Percentiles rank a stretch among this genome's conserved stretches.
Evolutionary conservation across 495 filamentous ascomycete genomes (phyloP).

Genomic region (Bacidia gigantensis): DNA sequence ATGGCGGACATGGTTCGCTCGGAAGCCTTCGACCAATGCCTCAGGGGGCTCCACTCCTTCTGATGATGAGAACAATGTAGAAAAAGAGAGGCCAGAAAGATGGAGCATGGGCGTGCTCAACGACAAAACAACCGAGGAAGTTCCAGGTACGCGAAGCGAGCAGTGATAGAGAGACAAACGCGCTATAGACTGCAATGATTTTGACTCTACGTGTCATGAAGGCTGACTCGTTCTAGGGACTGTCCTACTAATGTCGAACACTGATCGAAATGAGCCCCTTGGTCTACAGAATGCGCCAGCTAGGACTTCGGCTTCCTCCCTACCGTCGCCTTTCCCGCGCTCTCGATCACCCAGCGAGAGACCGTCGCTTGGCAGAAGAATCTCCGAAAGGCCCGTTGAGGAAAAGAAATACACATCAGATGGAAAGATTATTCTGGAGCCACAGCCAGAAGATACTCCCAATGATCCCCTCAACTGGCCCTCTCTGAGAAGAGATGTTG

Average conservation of each 20-base stretch:
- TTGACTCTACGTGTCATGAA: too few relatives aligned
- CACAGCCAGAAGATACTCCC: slow-evolving; percentile 78
- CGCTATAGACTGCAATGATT: too few relatives aligned
- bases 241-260: slow-evolving; percentile 57
- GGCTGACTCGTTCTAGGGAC: slow-evolving; percentile 44
- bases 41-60: slow-evolving; percentile 4
- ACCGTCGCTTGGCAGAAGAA: slow-evolving; percentile 4
- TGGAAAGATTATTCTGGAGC: slow-evolving; percentile 77
- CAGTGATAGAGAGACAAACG: background rate
- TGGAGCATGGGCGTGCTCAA: slow-evolving; percentile 79
- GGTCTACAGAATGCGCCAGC: slow-evolving; percentile 64
- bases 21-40: background rate
- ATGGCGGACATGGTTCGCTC: slow-evolving; percentile 9
- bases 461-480: slow-evolving; percentile 97
- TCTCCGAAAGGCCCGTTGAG: slow-evolving; percentile 23
- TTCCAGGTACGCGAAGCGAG: slow-evolving; percentile 52
- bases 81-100: slow-evolving; percentile 24
- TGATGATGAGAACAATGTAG: slow-evolving; percentile 8
- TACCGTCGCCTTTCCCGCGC: slow-evolving; percentile 42
- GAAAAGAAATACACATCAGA: slow-evolving; percentile 65
- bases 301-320: slow-evolving; percentile 62
- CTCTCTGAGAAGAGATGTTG: slow-evolving; percentile 63
- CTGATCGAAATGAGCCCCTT: slow-evolving; percentile 66
- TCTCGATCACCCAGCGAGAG: slow-evolving; percentile 22
- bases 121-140: slow-evolving; percentile 72